Evolutionary conservation across 148 eudicot species (phyloP).

Genomic region (Chenopodium album): DNA sequence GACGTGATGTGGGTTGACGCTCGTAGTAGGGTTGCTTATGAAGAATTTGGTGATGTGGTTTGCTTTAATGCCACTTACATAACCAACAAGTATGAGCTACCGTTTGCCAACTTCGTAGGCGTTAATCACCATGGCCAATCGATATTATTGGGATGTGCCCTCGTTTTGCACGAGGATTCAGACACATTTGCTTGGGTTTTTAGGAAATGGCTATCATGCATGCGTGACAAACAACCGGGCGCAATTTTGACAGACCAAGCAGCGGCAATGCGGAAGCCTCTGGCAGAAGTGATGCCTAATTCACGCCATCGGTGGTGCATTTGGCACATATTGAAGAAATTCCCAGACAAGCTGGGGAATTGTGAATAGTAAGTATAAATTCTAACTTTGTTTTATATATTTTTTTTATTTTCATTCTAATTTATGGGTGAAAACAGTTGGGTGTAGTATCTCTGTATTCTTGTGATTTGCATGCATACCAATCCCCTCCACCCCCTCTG

Average conservation of each 20-base stretch:
- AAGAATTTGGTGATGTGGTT: slow-evolving; percentile 4
- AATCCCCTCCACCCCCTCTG: too few relatives aligned
- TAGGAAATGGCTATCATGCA: neutral
- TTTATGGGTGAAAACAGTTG: too few relatives aligned
- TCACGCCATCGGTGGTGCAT: neutral
- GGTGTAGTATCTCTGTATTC: too few relatives aligned
- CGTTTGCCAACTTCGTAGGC: neutral
- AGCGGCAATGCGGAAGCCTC: neutral
- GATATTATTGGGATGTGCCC: neutral
- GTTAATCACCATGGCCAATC: neutral
- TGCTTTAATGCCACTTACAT: neutral
- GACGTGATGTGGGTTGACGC: neutral
- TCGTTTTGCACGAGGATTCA: neutral
- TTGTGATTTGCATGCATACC: too few relatives aligned
- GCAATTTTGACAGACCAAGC: neutral
- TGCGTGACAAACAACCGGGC: neutral
- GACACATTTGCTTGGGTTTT: neutral
- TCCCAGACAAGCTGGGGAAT: too few relatives aligned
- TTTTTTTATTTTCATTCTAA: too few relatives aligned
- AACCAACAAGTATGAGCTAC: neutral
- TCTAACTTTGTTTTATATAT: too few relatives aligned
- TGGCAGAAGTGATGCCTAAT: neutral
- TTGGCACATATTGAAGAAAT: neutral
- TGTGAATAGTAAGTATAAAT: too few relatives aligned
- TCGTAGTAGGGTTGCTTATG: neutral